These are phyloP conservation scores for Penicillium longicatenatum DNA, from an alignment of 495 filamentous ascomycete species.

Conservation along the genomic window DNA sequence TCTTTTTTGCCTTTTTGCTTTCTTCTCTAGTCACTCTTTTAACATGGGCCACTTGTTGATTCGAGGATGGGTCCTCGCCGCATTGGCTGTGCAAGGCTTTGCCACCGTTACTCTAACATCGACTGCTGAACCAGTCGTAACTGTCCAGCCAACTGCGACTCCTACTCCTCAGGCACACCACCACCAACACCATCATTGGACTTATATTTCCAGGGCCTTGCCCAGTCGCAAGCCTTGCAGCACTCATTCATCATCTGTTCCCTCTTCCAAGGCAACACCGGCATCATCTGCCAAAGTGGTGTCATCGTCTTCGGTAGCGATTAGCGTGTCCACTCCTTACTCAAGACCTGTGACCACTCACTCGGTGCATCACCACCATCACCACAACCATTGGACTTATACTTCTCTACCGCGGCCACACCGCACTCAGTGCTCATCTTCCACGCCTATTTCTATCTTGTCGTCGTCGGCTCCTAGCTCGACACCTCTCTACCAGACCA, in stretches of 20 bases:
- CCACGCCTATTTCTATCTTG: slow-evolving; percentile 6
- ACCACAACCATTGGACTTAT: slow-evolving; percentile 2
- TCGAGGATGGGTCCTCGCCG: slow-evolving; percentile 11
- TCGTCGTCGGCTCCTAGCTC: slow-evolving; percentile 5
- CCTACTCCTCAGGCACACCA: background rate
- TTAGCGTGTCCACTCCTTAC: slow-evolving; percentile 1
- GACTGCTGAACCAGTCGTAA: background rate
- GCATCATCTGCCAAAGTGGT: slow-evolving; percentile 3
- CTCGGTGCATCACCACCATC: background rate
- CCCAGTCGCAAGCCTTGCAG: slow-evolving; percentile 7
- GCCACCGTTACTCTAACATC: background rate
- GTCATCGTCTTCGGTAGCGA: slow-evolving; percentile 5
- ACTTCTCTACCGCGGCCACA: slow-evolving; percentile 1
- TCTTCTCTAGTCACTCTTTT: background rate
- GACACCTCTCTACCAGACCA: background rate
- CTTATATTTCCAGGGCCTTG: background rate
- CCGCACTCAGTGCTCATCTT: slow-evolving; percentile 2
- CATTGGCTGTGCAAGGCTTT: slow-evolving; percentile 1
- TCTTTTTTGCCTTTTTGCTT: background rate
- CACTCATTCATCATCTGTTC: background rate
- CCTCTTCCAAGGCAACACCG: slow-evolving; percentile 1
- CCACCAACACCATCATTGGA: slow-evolving; percentile 1
- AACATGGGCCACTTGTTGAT: slow-evolving; percentile 3
- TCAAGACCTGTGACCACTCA: background rate
- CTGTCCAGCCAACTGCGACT: background rate